phyloP scores from a whole-genome alignment of 164 flowering plant species.

The Dillenia suffruticosa region DNA sequence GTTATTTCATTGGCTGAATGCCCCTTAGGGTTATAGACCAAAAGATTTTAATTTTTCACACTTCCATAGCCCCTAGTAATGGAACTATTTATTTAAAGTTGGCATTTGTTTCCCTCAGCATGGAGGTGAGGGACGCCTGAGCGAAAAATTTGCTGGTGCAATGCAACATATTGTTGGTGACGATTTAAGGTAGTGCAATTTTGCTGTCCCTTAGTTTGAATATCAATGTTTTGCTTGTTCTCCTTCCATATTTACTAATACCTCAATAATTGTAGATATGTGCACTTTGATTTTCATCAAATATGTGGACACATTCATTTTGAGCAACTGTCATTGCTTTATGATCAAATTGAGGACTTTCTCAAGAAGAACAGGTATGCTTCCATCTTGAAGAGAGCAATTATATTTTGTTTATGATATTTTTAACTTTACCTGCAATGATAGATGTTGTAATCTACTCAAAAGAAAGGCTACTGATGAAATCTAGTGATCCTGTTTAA shows the following conservation, averaged over 20 bases:
- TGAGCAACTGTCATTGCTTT: conserved; percentile 86
- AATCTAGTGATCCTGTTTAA: no score
- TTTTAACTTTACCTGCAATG: no score
- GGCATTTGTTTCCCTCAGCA: conserved; percentile 40
- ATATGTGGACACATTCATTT: conserved; percentile 91
- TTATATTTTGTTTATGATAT: no score
- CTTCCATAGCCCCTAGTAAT: no score
- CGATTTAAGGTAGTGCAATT: conserved; percentile 59
- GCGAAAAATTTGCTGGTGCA: conserved; percentile 64
- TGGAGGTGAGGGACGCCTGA: conserved; percentile 87
- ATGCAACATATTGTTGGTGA: conserved; percentile 66
- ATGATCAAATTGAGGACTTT: conserved; percentile 71
- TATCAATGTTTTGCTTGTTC: conserved; percentile 3
- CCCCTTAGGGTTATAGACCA: no score
- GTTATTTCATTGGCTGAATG: no score
- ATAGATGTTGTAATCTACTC: not conserved
- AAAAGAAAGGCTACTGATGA: no score
- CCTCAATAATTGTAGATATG: conserved; percentile 46
- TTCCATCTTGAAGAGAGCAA: conserved; percentile 2
- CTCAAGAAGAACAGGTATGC: conserved; percentile 69
- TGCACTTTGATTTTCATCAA: conserved; percentile 91
- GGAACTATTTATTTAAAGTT: no score
- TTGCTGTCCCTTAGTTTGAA: conserved; percentile 1
- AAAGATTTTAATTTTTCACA: no score
- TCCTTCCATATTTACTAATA: conserved; percentile 7